A percentile compares a stretch with the other conserved stretches of the same genome.
Evolutionary conservation across 805 yeast species (phyloP).

Genomic region (Teunomyces pallodes): DNA sequence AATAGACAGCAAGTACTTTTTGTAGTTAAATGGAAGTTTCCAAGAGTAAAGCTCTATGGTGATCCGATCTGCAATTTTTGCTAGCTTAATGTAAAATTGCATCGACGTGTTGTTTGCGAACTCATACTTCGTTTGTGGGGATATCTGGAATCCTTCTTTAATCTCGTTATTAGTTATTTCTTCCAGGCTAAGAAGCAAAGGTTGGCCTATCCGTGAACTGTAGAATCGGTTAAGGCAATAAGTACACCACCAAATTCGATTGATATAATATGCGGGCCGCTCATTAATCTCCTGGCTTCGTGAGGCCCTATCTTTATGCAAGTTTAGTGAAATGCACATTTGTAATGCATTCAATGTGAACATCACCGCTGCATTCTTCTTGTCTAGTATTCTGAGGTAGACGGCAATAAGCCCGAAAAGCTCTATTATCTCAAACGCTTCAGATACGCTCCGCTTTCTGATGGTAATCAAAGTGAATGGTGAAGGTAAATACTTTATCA

Average conservation of each 20-base stretch:
- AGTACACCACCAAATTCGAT: slow-evolving; percentile 23
- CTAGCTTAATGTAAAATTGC: slow-evolving; percentile 20
- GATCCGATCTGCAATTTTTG: slow-evolving; percentile 23
- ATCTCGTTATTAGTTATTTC: slow-evolving; percentile 16
- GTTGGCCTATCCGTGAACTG: slow-evolving; percentile 25
- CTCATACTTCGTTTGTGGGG: slow-evolving; percentile 10
- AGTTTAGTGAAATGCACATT: slow-evolving; percentile 23
- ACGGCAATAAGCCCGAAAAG: slow-evolving; percentile 21
- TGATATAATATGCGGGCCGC: slow-evolving; percentile 1
- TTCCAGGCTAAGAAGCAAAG: slow-evolving; percentile 16
- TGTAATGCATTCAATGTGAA: slow-evolving; percentile 25
- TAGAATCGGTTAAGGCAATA: slow-evolving; percentile 26
- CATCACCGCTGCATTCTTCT: slow-evolving; percentile 24
- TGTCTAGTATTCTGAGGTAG: slow-evolving; percentile 23
- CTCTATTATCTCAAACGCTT: slow-evolving; percentile 22
- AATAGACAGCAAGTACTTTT: slow-evolving; percentile 14
- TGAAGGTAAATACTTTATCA: slow-evolving; percentile 19
- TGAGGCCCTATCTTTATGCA: slow-evolving; percentile 18
- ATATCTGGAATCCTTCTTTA: neutral
- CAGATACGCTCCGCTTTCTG: slow-evolving; percentile 8
- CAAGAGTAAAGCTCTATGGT: slow-evolving; percentile 19
- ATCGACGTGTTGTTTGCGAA: slow-evolving; percentile 13
- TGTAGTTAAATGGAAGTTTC: slow-evolving; percentile 14
- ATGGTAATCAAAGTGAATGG: slow-evolving; percentile 14
- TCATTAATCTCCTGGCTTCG: slow-evolving; percentile 8